phyloP scores from a whole-genome alignment of 257 asterid species.

The Paraleonurus japonicus region DNA sequence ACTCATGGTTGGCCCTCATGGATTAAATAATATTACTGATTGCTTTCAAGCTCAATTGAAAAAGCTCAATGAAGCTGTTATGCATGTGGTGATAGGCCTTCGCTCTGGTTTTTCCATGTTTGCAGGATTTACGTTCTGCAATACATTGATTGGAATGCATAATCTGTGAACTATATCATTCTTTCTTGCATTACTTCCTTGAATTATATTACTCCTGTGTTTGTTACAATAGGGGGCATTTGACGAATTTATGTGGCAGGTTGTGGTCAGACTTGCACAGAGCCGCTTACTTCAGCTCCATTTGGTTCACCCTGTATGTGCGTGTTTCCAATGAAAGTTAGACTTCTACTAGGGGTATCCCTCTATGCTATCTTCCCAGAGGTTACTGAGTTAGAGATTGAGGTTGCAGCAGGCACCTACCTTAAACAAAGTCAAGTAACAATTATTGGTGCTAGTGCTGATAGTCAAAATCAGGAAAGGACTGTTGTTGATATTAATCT shows the following conservation, averaged over 20 bases:
- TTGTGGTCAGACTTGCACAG: slow-evolving; percentile 79
- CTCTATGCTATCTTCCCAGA: slow-evolving; percentile 78
- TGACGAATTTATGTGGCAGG: slow-evolving; percentile 48
- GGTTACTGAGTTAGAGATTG: slow-evolving; percentile 77
- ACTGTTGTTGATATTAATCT: slow-evolving; percentile 80
- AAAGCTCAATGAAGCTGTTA: neutral
- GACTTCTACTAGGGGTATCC: slow-evolving; percentile 74
- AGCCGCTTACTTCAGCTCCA: slow-evolving; percentile 82
- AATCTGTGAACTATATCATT: neutral
- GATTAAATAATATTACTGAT: neutral
- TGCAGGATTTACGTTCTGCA: neutral
- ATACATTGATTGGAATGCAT: neutral
- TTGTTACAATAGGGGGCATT: slow-evolving; percentile 20
- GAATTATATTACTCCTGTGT: neutral
- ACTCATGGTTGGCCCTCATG: slow-evolving; percentile 13
- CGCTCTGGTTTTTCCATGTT: neutral
- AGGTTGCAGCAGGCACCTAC: slow-evolving; percentile 93
- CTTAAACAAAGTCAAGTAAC: slow-evolving; percentile 83
- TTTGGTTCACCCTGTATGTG: slow-evolving; percentile 92
- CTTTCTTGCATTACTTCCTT: neutral
- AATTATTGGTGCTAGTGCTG: slow-evolving; percentile 90
- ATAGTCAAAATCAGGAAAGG: slow-evolving; percentile 68
- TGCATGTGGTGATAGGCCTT: neutral
- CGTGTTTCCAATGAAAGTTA: slow-evolving; percentile 92
- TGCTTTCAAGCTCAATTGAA: neutral